Base-by-base conservation (phyloP, 768 basidiomycete species). In the Suillus variegatus region DNA sequence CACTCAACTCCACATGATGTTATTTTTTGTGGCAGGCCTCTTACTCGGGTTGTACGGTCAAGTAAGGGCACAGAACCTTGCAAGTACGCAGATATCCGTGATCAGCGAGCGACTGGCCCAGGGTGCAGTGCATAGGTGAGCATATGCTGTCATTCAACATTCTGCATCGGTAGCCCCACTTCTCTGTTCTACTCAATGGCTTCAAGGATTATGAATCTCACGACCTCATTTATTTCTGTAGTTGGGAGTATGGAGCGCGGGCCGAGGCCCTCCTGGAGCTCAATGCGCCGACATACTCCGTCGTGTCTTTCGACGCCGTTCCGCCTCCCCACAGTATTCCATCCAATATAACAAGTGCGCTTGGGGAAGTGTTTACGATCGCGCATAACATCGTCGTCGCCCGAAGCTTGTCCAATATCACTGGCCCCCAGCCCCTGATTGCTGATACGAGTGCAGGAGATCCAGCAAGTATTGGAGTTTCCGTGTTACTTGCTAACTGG, bases 401-500 rank as follows among this genome's bases (percentile, higher is more conserved):
- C 62, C 85, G 86, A 41, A 70, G 82, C 13, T 49, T 62, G 7
- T 77, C 82, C 7, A 86, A 82, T 38, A 69, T 78, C 16, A 73
- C 76, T 3, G 85, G 83, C 18, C 85, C 89, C 2, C 86, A 87
- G 68, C 85, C 89, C 0, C 78, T 94, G 20, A 69, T 77, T 4
- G 82, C 84, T 51, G 86, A 88, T 38, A 80, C 83, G 47, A 88
- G 90, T 18, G 91, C 88, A 0, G 88, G 82, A 0, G 95, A 97
- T 71, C 94, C 94, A 0, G 86, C 93, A 0, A 89, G 87, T 55
- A 82, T 91, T n/a, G 93, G 92, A 2, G 82, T 90, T 40, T 83
- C 88, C 0, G 86, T 93, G 28, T 80, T 93, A 43, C 73, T 86
- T 16, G 84, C 85, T n/a, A 85, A 86, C 68, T 85, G 84, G 82